Conservation (phyloP, 306 rosid genomes). For the Prunus mume region DNA sequence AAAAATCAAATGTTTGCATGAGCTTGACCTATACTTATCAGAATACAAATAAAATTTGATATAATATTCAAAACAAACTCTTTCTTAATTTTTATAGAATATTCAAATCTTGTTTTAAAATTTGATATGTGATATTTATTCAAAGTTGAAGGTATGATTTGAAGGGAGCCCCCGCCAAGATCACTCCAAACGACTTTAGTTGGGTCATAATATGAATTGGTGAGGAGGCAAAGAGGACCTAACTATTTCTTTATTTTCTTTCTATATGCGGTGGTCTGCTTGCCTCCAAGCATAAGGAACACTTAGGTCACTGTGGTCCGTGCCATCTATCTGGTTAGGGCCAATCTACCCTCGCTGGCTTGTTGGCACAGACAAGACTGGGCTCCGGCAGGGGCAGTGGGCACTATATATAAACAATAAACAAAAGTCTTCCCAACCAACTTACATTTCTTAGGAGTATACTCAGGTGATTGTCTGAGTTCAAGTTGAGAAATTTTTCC, state of each 20-base stretch:
- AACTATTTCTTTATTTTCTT: conserved; percentile 12
- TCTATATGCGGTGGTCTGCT: conserved; percentile 3
- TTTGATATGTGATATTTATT: background rate
- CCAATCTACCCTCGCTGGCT: conserved; percentile 8
- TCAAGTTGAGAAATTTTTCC: too few species aligned
- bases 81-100: too few species aligned
- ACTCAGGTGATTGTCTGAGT: background rate
- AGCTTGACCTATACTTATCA: background rate
- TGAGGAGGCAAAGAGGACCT: conserved; percentile 14
- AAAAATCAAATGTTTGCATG: background rate
- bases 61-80: background rate
- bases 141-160: conserved; percentile 3
- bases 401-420: too few species aligned
- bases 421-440: background rate
- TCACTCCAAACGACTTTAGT: conserved; percentile 24
- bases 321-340: conserved; percentile 10
- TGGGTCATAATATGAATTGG: conserved; percentile 20
- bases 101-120: too few species aligned
- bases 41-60: background rate
- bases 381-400: conserved; percentile 5
- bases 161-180: background rate
- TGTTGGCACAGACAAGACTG: conserved; percentile 7
- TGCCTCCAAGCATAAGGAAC: conserved; percentile 2
- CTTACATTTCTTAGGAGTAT: background rate
- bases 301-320: conserved; percentile 22